A percentile compares a stretch with the other conserved stretches of the same genome.
These are phyloP conservation scores for Phytophthora macrochlamydospora DNA, from an alignment of 352 stramenopile species.

Conservation along the genomic window DNA sequence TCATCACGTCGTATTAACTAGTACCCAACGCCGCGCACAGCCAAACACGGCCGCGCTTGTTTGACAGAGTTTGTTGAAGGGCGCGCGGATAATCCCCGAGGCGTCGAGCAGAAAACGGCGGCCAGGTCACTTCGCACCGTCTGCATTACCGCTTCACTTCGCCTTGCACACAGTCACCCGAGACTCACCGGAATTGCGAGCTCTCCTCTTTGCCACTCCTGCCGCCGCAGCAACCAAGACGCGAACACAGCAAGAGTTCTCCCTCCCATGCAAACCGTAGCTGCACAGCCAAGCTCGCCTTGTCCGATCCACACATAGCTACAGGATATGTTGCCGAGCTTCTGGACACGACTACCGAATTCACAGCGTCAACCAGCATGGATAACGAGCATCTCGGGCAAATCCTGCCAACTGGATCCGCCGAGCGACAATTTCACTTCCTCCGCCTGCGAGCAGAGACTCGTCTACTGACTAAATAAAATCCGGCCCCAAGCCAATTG, in stretches of 20 bases:
- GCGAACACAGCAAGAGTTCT: too few relatives aligned
- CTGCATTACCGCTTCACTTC: neutral
- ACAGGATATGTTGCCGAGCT: too few relatives aligned
- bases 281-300: too few relatives aligned
- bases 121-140: neutral
- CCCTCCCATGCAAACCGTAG: too few relatives aligned
- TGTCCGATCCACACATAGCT: too few relatives aligned
- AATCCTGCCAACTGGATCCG: neutral
- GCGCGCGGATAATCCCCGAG: too few relatives aligned
- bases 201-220: too few relatives aligned
- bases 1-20: too few relatives aligned
- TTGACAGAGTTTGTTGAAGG: too few relatives aligned
- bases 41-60: too few relatives aligned
- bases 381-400: neutral
- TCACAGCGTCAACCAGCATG: neutral
- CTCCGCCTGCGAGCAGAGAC: neutral
- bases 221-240: too few relatives aligned
- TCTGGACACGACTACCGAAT: neutral
- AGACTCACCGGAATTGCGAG: neutral
- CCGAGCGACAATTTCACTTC: slow-evolving; percentile 1
- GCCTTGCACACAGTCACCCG: neutral
- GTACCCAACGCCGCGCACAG: too few relatives aligned
- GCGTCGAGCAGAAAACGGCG: neutral
- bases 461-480: slow-evolving; percentile 5
- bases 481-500: neutral